Percentiles rank a stretch among this genome's conserved stretches.
Evolutionary conservation across 2,329 filamentous ascomycete species (phyloP).

Genomic region (Alternaria angustiovoidea): DNA sequence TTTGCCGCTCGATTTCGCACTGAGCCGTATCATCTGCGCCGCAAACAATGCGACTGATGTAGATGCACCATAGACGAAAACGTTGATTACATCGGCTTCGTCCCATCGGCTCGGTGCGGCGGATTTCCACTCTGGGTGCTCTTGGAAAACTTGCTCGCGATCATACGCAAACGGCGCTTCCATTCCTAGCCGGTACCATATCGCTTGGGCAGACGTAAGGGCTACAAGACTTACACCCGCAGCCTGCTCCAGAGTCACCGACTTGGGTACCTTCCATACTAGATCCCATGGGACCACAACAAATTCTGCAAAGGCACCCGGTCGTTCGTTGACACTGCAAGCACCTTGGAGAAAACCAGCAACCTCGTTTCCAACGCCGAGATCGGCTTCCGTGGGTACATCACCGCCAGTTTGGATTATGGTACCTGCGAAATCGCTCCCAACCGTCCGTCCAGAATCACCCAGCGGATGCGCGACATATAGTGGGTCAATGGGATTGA

Average conservation of each 20-base stretch:
- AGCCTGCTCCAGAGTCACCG: constrained; percentile 49
- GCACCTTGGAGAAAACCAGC: constrained; percentile 57
- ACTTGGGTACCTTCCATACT: constrained; percentile 49
- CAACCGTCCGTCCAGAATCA: constrained; percentile 44
- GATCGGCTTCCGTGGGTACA: constrained; percentile 16
- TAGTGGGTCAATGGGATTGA: constrained; percentile 47
- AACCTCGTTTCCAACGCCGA: constrained; percentile 44
- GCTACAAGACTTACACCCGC: constrained; percentile 53
- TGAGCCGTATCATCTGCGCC: constrained; percentile 41
- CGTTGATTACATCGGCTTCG: constrained; percentile 11
- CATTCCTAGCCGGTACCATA: constrained; percentile 52
- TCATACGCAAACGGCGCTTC: constrained; percentile 45
- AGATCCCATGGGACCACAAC: constrained; percentile 48
- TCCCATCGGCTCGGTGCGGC: background rate
- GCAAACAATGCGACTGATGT: constrained; percentile 48
- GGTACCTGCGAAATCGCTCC: constrained; percentile 16
- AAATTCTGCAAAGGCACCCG: constrained; percentile 58
- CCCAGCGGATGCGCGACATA: constrained; percentile 50
- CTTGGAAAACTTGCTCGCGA: constrained; percentile 9
- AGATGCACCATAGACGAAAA: constrained; percentile 47
- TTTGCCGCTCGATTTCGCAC: background rate
- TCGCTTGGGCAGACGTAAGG: constrained; percentile 55
- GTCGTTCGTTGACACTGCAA: constrained; percentile 53
- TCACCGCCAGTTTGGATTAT: constrained; percentile 24
- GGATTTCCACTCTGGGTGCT: constrained; percentile 21